Base-by-base conservation (phyloP, 2,329 filamentous ascomycete species). In the Aspergillus sp. region DNA sequence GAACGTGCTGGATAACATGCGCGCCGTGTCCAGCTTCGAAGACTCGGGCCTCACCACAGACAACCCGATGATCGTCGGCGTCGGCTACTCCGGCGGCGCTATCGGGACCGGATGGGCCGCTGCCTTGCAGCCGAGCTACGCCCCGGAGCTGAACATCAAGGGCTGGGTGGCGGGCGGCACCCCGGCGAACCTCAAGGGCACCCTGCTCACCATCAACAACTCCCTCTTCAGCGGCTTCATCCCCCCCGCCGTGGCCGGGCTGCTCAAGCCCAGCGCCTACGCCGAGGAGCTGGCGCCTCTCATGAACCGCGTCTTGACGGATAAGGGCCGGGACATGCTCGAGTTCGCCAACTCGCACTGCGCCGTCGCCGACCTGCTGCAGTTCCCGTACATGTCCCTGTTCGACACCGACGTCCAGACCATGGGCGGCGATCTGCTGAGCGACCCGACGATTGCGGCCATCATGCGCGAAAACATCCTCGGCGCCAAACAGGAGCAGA, bases 61-160 rank as follows among this genome's bases (percentile, higher is more conserved):
- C 11, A 36, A 29, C 1, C 49, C 48, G 4, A 44, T 43, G 34
- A 42, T 48, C 28, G 63, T 65, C 6, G 53, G 72, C 20, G 70
- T 65, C 60, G 73, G 73, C 0, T 76, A 75, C 43, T 72, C 67
- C 1, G 73, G 73, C 4, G 72, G 72, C 5, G 61, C 66, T 0
- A 44, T 75, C 12, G 70, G 71, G 0, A 66, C 57, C 2, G 68
- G 68, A 17, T 71, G 64, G 58, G 72, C 72, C 0, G 64, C 67
- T 11, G 69, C 75, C 30, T 47, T 75, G 14, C 68, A 71, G 26
- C 53, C 58, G 1, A 52, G 55, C 4, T 76, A 76, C 38, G 72
- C 72, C 0, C 69, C 72, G 0, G 69, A 74, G 24, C 48, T 76
- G 4, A 50, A 57, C 2, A 57, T 75, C 27, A 56, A 44, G 35